Conservation (phyloP, 139 green algal species). For the Tetraselmis striata region DNA sequence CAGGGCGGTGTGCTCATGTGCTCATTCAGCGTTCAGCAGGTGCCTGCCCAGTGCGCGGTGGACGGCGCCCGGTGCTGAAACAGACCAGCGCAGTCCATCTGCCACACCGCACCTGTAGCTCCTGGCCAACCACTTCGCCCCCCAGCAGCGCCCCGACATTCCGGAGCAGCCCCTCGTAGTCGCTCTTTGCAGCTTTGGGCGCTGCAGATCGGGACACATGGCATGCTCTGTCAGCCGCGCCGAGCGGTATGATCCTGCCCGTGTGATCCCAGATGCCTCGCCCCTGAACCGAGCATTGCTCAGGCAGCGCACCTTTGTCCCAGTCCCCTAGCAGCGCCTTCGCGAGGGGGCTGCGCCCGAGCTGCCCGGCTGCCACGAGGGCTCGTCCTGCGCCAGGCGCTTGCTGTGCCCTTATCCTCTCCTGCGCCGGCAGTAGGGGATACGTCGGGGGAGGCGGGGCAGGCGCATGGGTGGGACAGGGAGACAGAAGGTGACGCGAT, state of each 20-base stretch:
- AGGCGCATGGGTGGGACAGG: not conserved
- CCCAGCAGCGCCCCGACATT: conserved; percentile 28
- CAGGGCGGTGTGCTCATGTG: no score
- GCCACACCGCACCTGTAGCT: conserved; percentile 31
- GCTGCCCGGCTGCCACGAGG: not conserved
- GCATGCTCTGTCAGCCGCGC: not conserved
- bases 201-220: conserved; percentile 25
- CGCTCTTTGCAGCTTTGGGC: conserved; percentile 40
- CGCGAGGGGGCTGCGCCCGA: not conserved
- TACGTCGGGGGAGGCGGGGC: not conserved
- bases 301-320: not conserved
- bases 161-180: conserved; percentile 50
- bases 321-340: not conserved
- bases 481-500: no score
- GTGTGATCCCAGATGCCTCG: not conserved
- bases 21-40: not conserved
- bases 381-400: not conserved
- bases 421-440: conserved; percentile 1
- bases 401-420: not conserved
- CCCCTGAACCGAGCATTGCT: not conserved
- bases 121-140: conserved; percentile 33
- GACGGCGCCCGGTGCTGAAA: not conserved
- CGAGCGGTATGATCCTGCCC: not conserved
- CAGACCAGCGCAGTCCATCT: not conserved
- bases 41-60: not conserved